These are phyloP conservation scores for Penstemon newberryi DNA, from an alignment of 257 asterid species.

Conservation along the genomic window DNA sequence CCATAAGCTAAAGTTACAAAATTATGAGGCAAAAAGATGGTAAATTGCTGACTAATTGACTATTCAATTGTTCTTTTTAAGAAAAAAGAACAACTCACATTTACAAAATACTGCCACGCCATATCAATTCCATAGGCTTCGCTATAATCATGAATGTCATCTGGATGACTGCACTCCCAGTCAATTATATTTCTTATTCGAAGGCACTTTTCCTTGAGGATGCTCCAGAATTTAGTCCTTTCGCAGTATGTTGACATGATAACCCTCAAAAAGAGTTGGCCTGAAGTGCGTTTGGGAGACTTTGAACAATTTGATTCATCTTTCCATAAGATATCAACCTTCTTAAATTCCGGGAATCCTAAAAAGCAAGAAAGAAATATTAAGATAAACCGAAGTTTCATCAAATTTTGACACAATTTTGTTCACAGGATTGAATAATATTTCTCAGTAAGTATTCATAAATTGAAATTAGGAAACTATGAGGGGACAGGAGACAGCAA, in stretches of 20 bases:
- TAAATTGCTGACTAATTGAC: too few species aligned
- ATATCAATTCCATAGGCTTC: conserved; percentile 66
- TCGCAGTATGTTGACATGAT: conserved; percentile 69
- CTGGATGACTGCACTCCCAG: conserved; percentile 95
- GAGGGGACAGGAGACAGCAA: too few species aligned
- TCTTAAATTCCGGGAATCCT: conserved; percentile 78
- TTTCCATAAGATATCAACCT: conserved; percentile 89
- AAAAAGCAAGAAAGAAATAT: conserved; percentile 22
- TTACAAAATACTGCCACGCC: conserved; percentile 62
- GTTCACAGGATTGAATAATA: too few species aligned
- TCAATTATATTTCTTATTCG: conserved; percentile 64
- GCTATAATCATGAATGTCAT: conserved; percentile 63
- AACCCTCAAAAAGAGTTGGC: conserved; percentile 64
- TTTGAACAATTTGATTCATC: conserved; percentile 46
- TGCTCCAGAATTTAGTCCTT: conserved; percentile 62
- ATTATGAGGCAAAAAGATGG: too few species aligned
- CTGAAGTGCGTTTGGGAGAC: conserved; percentile 41
- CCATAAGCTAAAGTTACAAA: too few species aligned
- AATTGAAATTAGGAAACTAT: too few species aligned
- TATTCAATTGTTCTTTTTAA: too few species aligned
- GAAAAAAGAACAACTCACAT: conserved; percentile 50
- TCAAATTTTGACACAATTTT: too few species aligned
- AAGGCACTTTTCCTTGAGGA: conserved; percentile 57
- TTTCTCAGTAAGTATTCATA: too few species aligned
- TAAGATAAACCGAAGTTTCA: neutral